phyloP scores from a whole-genome alignment of 345 rosid genomes.

The Cardamine resedifolia region DNA sequence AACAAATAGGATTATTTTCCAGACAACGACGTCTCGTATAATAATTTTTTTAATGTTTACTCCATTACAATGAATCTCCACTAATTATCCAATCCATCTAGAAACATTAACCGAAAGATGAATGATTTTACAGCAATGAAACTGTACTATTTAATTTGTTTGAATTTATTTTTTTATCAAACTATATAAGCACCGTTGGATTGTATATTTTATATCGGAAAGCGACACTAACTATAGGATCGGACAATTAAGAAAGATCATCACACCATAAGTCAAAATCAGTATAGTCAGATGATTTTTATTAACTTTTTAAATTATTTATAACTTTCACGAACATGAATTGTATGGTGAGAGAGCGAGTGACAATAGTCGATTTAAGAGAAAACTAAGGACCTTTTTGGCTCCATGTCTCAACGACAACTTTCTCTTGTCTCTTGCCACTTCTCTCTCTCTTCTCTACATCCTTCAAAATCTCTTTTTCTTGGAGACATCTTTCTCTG shows the following conservation, averaged over 20 bases:
- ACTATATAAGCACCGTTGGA: constrained; percentile 24
- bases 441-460: constrained; percentile 8
- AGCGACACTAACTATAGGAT: constrained; percentile 12
- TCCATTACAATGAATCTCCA: neutral
- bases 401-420: constrained; percentile 33
- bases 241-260: constrained; percentile 6
- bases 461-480: neutral
- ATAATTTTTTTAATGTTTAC: neutral
- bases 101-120: constrained; percentile 24
- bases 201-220: constrained; percentile 7
- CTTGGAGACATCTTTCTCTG: constrained; percentile 29
- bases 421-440: constrained; percentile 24
- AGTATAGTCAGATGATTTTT: constrained; percentile 13
- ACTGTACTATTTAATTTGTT: neutral
- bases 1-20: neutral
- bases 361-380: constrained; percentile 7
- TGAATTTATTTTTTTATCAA: neutral
- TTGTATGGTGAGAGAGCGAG: constrained; percentile 8
- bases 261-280: constrained; percentile 23
- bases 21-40: neutral
- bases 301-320: neutral
- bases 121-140: constrained; percentile 1
- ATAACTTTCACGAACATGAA: constrained; percentile 17
- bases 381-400: constrained; percentile 24
- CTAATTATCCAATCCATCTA: constrained; percentile 8